Evolutionary conservation across 2,329 filamentous ascomycete species (phyloP).

Genomic region (Lasiodiplodia sp.): DNA sequence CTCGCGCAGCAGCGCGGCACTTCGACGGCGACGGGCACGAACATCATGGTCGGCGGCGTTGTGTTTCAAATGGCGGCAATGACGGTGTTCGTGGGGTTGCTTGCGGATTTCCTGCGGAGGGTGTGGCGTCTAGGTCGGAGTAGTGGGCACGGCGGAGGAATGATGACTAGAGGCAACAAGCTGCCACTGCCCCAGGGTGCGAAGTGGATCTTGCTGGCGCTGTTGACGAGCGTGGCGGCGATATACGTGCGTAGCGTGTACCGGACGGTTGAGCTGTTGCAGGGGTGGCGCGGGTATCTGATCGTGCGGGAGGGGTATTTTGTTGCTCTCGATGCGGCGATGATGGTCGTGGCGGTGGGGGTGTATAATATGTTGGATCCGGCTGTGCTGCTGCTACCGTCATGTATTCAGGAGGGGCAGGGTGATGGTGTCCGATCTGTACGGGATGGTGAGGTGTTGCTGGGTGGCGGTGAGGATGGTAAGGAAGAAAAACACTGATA

Average conservation of each 20-base stretch:
- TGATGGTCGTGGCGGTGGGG: constrained; percentile 61
- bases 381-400: not conserved
- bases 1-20: constrained; percentile 54
- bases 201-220: constrained; percentile 44
- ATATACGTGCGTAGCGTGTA: constrained; percentile 60
- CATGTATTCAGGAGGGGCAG: not conserved
- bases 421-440: not conserved
- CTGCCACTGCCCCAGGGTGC: not conserved
- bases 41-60: constrained; percentile 66
- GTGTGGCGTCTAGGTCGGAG: constrained; percentile 45
- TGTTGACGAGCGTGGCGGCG: constrained; percentile 52
- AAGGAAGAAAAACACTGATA: no score
- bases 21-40: constrained; percentile 57
- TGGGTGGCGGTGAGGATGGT: no score
- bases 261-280: constrained; percentile 58
- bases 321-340: constrained; percentile 57
- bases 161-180: no score
- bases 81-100: constrained; percentile 55
- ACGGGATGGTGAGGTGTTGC: no score
- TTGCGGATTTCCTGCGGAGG: constrained; percentile 45
- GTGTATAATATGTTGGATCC: constrained; percentile 18
- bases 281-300: constrained; percentile 60
- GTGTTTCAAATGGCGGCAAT: constrained; percentile 63
- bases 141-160: constrained; percentile 36
- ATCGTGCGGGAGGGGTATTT: constrained; percentile 60